Evolutionary conservation across 2,329 filamentous ascomycete species (phyloP).

Genomic region (Cytospora piceicola): DNA sequence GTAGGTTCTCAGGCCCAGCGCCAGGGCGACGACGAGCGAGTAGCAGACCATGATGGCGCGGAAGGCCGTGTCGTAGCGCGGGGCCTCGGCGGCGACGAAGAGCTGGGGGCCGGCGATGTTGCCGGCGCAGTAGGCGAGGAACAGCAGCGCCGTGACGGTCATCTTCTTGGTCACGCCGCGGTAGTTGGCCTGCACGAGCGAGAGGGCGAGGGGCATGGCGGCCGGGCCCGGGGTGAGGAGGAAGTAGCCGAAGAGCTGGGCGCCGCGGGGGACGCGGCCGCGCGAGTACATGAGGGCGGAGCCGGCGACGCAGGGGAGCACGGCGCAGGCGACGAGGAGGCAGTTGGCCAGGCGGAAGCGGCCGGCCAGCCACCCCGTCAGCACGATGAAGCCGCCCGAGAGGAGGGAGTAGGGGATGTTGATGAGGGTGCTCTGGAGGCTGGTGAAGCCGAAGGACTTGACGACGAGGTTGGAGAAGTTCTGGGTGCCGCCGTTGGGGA

Average conservation of each 20-base stretch:
- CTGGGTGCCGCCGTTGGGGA: constrained; percentile 65
- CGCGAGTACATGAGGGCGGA: constrained; percentile 58
- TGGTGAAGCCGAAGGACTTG: constrained; percentile 58
- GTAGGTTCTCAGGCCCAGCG: constrained; percentile 51
- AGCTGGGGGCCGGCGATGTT: constrained; percentile 62
- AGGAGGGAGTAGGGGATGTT: constrained; percentile 63
- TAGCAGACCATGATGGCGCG: constrained; percentile 61
- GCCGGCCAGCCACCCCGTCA: constrained; percentile 55
- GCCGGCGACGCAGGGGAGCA: constrained; percentile 56
- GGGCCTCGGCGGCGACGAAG: constrained; percentile 54
- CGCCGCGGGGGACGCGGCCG: constrained; percentile 43
- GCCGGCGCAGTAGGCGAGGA: constrained; percentile 59
- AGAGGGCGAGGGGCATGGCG: constrained; percentile 58
- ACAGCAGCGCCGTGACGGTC: constrained; percentile 60
- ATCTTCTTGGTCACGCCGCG: constrained; percentile 64
- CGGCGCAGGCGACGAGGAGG: constrained; percentile 53
- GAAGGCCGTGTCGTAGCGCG: constrained; percentile 58
- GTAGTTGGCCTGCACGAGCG: constrained; percentile 59
- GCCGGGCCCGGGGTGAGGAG: constrained; percentile 57
- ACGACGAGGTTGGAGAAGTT: constrained; percentile 63
- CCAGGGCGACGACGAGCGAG: constrained; percentile 50
- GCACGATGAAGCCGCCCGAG: constrained; percentile 51
- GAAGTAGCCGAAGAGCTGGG: constrained; percentile 62
- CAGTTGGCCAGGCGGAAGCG: constrained; percentile 56
- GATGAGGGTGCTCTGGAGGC: constrained; percentile 58